Evolutionary conservation across 805 yeast species (phyloP).

Genomic region (Yarrowia divulgata): DNA sequence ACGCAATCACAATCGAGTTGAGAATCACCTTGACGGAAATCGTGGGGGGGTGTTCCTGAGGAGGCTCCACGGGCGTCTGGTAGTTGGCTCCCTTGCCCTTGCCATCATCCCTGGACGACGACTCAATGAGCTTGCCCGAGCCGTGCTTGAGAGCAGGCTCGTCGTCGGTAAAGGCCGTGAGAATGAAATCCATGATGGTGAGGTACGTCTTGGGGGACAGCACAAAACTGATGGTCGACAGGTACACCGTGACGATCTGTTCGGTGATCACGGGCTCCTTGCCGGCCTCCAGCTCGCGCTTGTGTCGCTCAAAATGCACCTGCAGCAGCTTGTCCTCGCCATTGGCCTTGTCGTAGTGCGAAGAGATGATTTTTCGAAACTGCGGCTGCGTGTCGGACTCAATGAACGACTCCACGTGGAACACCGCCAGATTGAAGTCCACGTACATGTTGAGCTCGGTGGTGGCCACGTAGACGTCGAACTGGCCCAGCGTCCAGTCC

Average conservation of each 20-base stretch:
- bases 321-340: slow-evolving; percentile 59
- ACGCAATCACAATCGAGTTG: slow-evolving; percentile 73
- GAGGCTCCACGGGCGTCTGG: slow-evolving; percentile 34
- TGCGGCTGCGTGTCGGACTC: slow-evolving; percentile 68
- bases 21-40: slow-evolving; percentile 72
- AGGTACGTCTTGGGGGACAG: slow-evolving; percentile 79
- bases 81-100: slow-evolving; percentile 28
- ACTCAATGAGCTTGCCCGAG: background rate
- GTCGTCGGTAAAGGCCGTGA: slow-evolving; percentile 90
- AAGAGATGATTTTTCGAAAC: slow-evolving; percentile 72
- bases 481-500: slow-evolving; percentile 72
- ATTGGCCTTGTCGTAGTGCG: slow-evolving; percentile 49
- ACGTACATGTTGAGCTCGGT: slow-evolving; percentile 69
- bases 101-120: background rate
- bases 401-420: slow-evolving; percentile 77
- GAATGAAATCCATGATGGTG: slow-evolving; percentile 77
- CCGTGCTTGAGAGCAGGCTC: slow-evolving; percentile 46
- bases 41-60: slow-evolving; percentile 8
- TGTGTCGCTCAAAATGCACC: slow-evolving; percentile 64
- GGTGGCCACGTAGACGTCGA: slow-evolving; percentile 66
- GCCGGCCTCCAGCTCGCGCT: slow-evolving; percentile 63
- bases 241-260: slow-evolving; percentile 71
- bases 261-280: slow-evolving; percentile 62
- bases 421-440: slow-evolving; percentile 66
- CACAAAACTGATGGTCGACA: slow-evolving; percentile 80